phyloP scores from a whole-genome alignment of 108 stramenopile species.

The Cyclotella distinguenda region DNA sequence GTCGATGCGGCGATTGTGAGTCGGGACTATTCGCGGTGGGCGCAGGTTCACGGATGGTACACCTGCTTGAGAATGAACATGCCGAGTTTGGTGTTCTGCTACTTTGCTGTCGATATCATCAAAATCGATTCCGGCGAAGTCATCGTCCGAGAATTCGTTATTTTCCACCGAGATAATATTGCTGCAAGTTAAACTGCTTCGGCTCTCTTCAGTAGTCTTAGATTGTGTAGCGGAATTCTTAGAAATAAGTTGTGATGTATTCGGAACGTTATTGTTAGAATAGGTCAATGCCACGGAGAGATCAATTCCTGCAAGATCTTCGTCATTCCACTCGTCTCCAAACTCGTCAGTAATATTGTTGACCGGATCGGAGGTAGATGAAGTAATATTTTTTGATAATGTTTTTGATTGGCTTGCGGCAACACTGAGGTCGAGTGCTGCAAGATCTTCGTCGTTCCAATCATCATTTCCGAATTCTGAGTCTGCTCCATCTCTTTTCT shows the following conservation, averaged over 20 bases:
- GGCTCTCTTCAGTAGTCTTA: neutral
- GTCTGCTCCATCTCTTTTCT: neutral
- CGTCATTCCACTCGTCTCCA: slow-evolving; percentile 40
- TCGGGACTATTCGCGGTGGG: slow-evolving; percentile 13
- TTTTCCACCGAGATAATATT: neutral
- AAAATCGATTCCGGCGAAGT: slow-evolving; percentile 65
- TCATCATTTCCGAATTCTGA: neutral
- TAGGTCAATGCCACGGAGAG: slow-evolving; percentile 26
- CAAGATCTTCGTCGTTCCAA: too few species aligned
- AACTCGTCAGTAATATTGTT: neutral
- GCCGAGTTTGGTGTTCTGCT: slow-evolving; percentile 23
- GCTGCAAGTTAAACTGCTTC: neutral
- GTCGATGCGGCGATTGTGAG: slow-evolving; percentile 32
- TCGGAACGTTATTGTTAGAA: neutral
- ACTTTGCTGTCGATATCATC: slow-evolving; percentile 47
- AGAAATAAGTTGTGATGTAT: neutral
- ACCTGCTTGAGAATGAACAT: too few species aligned
- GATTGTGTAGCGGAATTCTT: too few species aligned
- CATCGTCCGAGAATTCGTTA: slow-evolving; percentile 20
- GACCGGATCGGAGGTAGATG: too few species aligned
- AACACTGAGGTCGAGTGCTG: too few species aligned
- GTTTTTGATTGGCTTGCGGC: too few species aligned
- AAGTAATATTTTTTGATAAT: neutral
- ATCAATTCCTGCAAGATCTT: slow-evolving; percentile 53
- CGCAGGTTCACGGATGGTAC: too few species aligned